Conservation (phyloP, 495 filamentous ascomycete species). For the Aspergillus panamensis region DNA sequence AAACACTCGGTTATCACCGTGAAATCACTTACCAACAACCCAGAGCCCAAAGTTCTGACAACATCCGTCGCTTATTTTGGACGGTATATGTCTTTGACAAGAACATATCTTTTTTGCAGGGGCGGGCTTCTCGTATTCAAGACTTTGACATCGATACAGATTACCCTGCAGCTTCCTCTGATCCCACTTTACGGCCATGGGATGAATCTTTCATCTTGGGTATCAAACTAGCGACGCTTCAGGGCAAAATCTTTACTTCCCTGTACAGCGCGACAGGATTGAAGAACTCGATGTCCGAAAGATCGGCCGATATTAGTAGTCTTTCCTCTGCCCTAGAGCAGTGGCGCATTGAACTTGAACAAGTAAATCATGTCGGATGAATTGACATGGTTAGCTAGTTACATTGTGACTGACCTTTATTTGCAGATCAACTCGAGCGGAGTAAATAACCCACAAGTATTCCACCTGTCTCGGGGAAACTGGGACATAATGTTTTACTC, state of each 20-base stretch:
- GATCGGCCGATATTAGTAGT: slow-evolving; percentile 6
- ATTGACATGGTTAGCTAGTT: too few species aligned
- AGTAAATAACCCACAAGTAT: too few species aligned
- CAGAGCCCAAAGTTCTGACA: slow-evolving; percentile 7
- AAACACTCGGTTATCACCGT: slow-evolving; percentile 21
- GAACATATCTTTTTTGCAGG: slow-evolving; percentile 22
- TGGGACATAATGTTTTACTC: too few species aligned
- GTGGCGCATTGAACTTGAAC: slow-evolving; percentile 1
- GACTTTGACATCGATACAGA: slow-evolving; percentile 21
- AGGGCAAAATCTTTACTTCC: slow-evolving; percentile 16
- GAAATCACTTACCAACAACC: slow-evolving; percentile 13
- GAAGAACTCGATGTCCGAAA: neutral
- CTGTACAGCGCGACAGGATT: slow-evolving; percentile 16
- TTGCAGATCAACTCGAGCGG: too few species aligned
- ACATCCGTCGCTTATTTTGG: slow-evolving; percentile 24
- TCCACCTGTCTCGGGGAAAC: too few species aligned
- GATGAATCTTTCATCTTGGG: slow-evolving; percentile 21
- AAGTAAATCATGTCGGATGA: too few species aligned
- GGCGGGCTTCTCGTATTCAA: slow-evolving; percentile 20
- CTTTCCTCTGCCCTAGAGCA: slow-evolving; percentile 4
- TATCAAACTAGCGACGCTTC: slow-evolving; percentile 15
- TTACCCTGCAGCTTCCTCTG: slow-evolving; percentile 9
- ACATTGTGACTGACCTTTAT: too few species aligned
- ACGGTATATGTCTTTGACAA: slow-evolving; percentile 22
- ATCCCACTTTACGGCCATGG: slow-evolving; percentile 22